These are phyloP conservation scores for Bryopsis sp. DNA, from an alignment of 139 green algal genomes.

Conservation along the genomic window DNA sequence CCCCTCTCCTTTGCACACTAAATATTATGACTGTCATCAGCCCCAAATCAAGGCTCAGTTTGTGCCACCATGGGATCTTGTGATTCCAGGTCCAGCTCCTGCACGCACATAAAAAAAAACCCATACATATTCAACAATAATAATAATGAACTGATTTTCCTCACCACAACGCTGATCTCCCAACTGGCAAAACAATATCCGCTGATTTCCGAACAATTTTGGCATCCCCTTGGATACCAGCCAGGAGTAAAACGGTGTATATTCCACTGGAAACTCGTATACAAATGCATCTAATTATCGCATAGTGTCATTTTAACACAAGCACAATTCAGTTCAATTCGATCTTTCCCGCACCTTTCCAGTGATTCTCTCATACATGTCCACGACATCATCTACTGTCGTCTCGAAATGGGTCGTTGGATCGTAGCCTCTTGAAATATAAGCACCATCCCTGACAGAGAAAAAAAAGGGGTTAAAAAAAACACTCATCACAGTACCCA, in stretches of 20 bases:
- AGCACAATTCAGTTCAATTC: neutral
- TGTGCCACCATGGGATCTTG: constrained; percentile 16
- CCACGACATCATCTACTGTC: constrained; percentile 90
- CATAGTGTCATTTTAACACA: neutral
- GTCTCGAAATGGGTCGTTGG: constrained; percentile 97
- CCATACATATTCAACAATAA: neutral
- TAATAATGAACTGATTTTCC: neutral
- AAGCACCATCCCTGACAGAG: constrained; percentile 55
- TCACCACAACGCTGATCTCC: neutral
- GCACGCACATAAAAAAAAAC: neutral
- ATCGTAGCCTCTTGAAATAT: constrained; percentile 92
- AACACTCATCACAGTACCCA: neutral
- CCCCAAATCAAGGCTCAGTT: neutral
- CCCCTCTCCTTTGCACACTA: no score
- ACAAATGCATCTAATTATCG: neutral
- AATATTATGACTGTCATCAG: no score
- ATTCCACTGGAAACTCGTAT: neutral
- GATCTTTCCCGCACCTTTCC: constrained; percentile 42
- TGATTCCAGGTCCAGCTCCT: constrained; percentile 15
- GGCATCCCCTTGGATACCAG: neutral
- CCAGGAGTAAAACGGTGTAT: neutral
- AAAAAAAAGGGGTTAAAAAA: neutral
- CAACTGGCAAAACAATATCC: neutral
- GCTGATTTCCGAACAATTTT: neutral
- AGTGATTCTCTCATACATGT: constrained; percentile 93